phyloP scores from a whole-genome alignment of 2,329 filamentous ascomycete genomes.

The Whalleya microplaca region DNA sequence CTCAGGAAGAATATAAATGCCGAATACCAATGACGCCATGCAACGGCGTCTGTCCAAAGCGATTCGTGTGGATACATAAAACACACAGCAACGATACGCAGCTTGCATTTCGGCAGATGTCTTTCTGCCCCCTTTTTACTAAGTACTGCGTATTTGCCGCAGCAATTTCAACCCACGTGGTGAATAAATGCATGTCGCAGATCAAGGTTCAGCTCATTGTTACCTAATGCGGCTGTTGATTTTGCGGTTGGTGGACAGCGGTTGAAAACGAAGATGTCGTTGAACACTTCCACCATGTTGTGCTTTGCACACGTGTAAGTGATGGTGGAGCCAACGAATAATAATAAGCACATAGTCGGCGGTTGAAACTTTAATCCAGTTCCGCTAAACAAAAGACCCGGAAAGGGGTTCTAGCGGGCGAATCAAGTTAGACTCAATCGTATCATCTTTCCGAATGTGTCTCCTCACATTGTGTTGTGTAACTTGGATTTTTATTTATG shows the following conservation, averaged over 20 bases:
- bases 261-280: neutral
- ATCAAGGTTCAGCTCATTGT: neutral
- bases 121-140: neutral
- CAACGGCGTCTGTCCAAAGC: neutral
- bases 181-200: neutral
- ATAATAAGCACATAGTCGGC: too few species aligned
- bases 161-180: neutral
- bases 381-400: too few species aligned
- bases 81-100: neutral
- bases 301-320: too few species aligned
- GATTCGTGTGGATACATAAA: neutral
- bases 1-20: neutral
- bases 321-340: too few species aligned
- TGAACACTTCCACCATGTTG: neutral
- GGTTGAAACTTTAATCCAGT: too few species aligned
- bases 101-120: neutral
- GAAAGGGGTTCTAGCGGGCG: neutral
- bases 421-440: neutral
- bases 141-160: neutral
- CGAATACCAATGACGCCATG: neutral
- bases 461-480: neutral
- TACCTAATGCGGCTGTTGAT: neutral
- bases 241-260: neutral
- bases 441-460: neutral
- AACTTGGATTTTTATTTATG: too few species aligned